These are phyloP conservation scores for Neopestalotiopsis clavispora DNA, from an alignment of 2,329 filamentous ascomycete species.

Conservation along the genomic window DNA sequence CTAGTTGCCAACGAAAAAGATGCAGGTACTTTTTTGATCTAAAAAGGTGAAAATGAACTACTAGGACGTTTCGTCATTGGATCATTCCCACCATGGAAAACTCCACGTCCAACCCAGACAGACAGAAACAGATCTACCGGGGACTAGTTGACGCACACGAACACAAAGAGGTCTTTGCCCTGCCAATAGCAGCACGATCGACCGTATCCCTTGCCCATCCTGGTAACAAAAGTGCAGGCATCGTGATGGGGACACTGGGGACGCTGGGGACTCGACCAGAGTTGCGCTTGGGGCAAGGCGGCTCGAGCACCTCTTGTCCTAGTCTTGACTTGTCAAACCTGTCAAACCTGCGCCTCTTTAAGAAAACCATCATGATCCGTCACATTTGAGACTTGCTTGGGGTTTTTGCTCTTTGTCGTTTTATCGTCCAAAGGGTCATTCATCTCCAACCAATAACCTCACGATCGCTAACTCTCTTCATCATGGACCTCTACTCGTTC, in stretches of 20 bases:
- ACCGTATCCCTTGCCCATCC: background rate
- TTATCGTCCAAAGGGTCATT: background rate
- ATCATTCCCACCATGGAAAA: too few relatives aligned
- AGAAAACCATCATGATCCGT: background rate
- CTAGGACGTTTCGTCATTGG: background rate
- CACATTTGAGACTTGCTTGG: background rate
- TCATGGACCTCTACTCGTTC: constrained; percentile 25
- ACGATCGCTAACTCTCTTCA: background rate
- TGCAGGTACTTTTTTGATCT: too few relatives aligned
- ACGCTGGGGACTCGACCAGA: background rate
- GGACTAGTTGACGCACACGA: background rate
- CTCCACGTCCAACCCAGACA: background rate
- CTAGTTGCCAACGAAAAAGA: too few relatives aligned
- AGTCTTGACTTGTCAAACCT: background rate
- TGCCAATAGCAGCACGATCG: constrained; percentile 3
- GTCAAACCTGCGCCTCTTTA: background rate
- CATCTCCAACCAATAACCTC: background rate
- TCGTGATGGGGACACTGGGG: background rate
- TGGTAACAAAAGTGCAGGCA: background rate
- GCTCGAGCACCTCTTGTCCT: background rate
- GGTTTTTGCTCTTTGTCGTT: background rate
- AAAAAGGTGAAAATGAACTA: background rate
- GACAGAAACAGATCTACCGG: background rate
- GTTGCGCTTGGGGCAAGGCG: background rate
- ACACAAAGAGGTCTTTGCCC: background rate